Percentiles rank a stretch among this genome's conserved stretches.
phyloP scores from a whole-genome alignment of 1,139 yeast species.

The Taiozyma sp. region DNA sequence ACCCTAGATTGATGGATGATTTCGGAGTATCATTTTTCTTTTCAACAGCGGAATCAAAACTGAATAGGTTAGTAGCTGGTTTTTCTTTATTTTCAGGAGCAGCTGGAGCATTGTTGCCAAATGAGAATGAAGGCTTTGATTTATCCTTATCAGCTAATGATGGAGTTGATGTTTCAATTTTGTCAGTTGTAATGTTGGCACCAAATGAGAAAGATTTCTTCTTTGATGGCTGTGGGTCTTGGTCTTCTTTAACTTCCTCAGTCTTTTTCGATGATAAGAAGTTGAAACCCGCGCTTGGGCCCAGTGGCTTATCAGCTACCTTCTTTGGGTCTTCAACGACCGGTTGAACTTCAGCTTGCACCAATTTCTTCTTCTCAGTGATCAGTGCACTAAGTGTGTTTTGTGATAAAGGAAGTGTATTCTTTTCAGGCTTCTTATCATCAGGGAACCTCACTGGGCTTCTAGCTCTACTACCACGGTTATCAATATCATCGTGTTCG shows the following conservation, averaged over 20 bases:
- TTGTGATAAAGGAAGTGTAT: conserved; percentile 4
- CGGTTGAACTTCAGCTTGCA: conserved; percentile 7
- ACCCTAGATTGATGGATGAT: conserved; percentile 3
- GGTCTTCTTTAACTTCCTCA: not conserved
- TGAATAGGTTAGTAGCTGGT: not conserved
- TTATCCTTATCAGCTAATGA: not conserved
- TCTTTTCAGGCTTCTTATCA: conserved; percentile 1
- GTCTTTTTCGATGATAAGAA: conserved; percentile 11
- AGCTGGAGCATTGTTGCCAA: not conserved
- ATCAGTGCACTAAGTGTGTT: conserved; percentile 13
- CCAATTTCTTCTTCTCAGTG: conserved; percentile 10
- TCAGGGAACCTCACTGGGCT: conserved; percentile 19
- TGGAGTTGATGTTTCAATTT: conserved; percentile 2
- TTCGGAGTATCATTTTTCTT: not conserved
- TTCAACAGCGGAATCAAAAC: not conserved
- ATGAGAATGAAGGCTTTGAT: conserved; percentile 7
- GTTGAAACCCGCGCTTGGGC: conserved; percentile 27
- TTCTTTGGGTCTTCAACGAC: conserved; percentile 2
- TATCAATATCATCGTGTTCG: conserved; percentile 15
- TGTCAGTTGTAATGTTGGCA: not conserved
- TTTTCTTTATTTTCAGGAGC: conserved; percentile 2
- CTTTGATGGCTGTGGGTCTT: not conserved
- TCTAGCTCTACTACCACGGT: conserved; percentile 10
- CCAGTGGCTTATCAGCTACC: conserved; percentile 5
- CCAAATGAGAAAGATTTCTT: conserved; percentile 2